These are phyloP conservation scores for Erodium trifolium DNA, from an alignment of 441 rosid genomes.

Conservation along the genomic window DNA sequence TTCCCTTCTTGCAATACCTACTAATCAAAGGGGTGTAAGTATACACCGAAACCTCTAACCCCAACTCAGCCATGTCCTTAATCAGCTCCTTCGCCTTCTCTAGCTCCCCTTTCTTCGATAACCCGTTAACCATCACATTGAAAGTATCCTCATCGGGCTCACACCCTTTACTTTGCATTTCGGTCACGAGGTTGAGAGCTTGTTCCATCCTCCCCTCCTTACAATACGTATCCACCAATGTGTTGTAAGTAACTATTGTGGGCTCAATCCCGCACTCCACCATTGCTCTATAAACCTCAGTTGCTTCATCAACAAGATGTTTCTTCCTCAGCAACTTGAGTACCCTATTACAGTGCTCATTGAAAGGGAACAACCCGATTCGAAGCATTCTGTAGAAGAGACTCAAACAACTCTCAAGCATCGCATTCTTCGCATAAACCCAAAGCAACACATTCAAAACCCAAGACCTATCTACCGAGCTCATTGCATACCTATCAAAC, in stretches of 20 bases:
- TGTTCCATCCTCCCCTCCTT: constrained; percentile 44
- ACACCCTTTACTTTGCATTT: constrained; percentile 40
- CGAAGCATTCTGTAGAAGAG: constrained; percentile 53
- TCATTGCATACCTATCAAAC: constrained; percentile 23
- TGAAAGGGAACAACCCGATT: constrained; percentile 43
- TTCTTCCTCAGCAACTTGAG: constrained; percentile 50
- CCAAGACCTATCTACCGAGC: constrained; percentile 15
- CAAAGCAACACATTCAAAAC: constrained; percentile 51
- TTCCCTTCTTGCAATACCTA: constrained; percentile 47
- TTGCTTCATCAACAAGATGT: constrained; percentile 25
- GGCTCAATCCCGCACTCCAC: constrained; percentile 43
- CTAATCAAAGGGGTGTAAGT: constrained; percentile 53
- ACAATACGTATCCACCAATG: constrained; percentile 46
- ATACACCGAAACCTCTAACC: constrained; percentile 41
- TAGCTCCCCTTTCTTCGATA: constrained; percentile 43
- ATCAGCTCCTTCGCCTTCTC: constrained; percentile 43
- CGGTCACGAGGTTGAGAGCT: constrained; percentile 35
- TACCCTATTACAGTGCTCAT: constrained; percentile 52
- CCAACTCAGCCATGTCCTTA: constrained; percentile 38
- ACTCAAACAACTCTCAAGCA: constrained; percentile 43
- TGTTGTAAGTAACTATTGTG: constrained; percentile 43
- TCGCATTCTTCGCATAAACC: constrained; percentile 40
- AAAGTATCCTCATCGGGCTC: constrained; percentile 44
- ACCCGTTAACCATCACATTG: constrained; percentile 51
- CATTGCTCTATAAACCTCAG: constrained; percentile 44